These are phyloP conservation scores for Hypericum androsaemum DNA, from an alignment of 345 rosid species.

Conservation along the genomic window DNA sequence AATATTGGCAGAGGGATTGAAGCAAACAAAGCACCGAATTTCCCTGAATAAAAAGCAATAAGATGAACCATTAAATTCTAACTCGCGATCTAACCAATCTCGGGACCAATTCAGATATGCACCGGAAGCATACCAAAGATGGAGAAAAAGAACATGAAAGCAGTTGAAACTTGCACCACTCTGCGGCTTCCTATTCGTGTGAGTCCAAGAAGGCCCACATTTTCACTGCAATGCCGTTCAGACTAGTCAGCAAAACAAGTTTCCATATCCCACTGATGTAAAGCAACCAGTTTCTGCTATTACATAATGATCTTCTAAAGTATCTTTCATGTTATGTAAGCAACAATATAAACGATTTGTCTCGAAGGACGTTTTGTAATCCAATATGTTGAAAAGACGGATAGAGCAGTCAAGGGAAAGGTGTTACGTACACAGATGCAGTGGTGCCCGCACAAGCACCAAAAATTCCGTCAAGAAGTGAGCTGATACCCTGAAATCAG, in stretches of 20 bases:
- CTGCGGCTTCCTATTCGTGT: constrained; percentile 92
- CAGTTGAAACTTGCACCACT: constrained; percentile 87
- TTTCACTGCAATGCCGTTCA: constrained; percentile 55
- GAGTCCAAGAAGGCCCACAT: constrained; percentile 86
- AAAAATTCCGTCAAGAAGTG: constrained; percentile 78
- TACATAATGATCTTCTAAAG: background rate
- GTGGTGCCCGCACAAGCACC: constrained; percentile 81
- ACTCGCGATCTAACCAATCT: background rate
- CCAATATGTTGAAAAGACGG: background rate
- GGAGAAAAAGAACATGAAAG: constrained; percentile 94
- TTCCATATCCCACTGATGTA: background rate
- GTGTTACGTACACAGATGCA: constrained; percentile 73
- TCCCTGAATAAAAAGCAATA: constrained; percentile 38
- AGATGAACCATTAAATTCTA: constrained; percentile 2
- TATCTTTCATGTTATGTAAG: background rate
- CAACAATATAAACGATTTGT: background rate
- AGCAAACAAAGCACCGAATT: constrained; percentile 94
- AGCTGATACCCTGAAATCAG: constrained; percentile 57
- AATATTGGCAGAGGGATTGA: constrained; percentile 92
- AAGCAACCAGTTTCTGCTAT: background rate
- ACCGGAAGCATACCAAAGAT: constrained; percentile 60
- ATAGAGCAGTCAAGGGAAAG: too few species aligned
- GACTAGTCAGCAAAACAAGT: constrained; percentile 3
- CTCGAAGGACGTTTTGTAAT: background rate
- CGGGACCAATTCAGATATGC: background rate